Conservation (phyloP, 2,329 filamentous ascomycete species). For the Claviceps pazoutovae region DNA sequence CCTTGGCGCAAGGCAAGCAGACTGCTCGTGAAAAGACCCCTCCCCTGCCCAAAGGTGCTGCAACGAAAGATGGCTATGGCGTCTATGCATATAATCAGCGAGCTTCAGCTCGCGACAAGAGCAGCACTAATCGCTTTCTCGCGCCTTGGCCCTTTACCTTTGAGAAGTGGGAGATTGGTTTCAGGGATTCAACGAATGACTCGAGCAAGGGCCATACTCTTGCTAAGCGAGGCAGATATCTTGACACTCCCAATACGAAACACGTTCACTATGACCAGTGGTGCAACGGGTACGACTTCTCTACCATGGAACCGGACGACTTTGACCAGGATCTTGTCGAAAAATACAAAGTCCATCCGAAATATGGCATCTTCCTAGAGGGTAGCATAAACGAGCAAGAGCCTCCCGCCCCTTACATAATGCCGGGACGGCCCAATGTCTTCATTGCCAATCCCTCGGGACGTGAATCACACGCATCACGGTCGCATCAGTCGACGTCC, state of each 20-base stretch:
- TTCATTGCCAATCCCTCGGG: constrained; percentile 33
- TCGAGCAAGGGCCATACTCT: constrained; percentile 37
- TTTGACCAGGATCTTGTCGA: constrained; percentile 36
- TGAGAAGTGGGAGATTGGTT: constrained; percentile 42
- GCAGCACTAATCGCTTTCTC: constrained; percentile 40
- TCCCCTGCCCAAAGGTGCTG: constrained; percentile 23
- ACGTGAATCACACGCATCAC: constrained; percentile 34
- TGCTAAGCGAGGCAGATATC: constrained; percentile 38
- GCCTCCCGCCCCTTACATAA: constrained; percentile 24
- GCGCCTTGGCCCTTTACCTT: constrained; percentile 32
- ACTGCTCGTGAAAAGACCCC: constrained; percentile 24
- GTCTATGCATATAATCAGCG: constrained; percentile 29
- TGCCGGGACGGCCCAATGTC: constrained; percentile 34
- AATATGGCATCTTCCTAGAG: constrained; percentile 37
- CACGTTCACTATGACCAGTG: constrained; percentile 41
- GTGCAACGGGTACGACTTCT: constrained; percentile 38
- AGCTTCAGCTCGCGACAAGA: constrained; percentile 26
- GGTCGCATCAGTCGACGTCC: constrained; percentile 24
- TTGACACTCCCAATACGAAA: constrained; percentile 38
- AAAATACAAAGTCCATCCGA: constrained; percentile 37
- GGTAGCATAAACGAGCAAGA: constrained; percentile 32
- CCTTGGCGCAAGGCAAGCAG: constrained; percentile 15
- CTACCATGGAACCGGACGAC: constrained; percentile 32
- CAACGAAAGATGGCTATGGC: constrained; percentile 37
- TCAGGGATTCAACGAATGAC: constrained; percentile 44